A percentile compares a stretch with the other conserved stretches of the same genome.
Evolutionary conservation across 1,284 basidiomycete species (phyloP).

Genomic region (Phlebopus sp.): DNA sequence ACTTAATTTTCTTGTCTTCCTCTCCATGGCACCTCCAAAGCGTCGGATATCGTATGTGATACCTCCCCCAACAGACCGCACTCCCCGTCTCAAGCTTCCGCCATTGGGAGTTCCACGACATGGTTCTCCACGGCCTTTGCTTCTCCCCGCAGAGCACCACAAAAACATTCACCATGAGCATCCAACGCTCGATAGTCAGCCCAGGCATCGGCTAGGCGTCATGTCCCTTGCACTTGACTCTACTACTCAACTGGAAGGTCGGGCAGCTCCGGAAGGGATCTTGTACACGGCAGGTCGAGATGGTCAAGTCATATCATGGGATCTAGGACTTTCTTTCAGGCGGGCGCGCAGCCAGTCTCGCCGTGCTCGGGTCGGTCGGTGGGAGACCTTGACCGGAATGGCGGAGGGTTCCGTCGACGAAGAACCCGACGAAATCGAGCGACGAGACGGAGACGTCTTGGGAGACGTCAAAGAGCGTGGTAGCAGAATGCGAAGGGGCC

Average conservation of each 20-base stretch:
- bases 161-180: constrained; percentile 10
- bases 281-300: constrained; percentile 93
- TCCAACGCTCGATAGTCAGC: constrained; percentile 40
- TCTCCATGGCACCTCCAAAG: constrained; percentile 33
- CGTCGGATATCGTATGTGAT: constrained; percentile 85
- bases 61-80: constrained; percentile 62
- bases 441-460: constrained; percentile 69
- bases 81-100: constrained; percentile 72
- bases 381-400: constrained; percentile 83
- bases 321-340: constrained; percentile 72
- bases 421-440: constrained; percentile 50
- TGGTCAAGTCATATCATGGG: constrained; percentile 90
- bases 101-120: constrained; percentile 55
- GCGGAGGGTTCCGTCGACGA: constrained; percentile 66
- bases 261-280: constrained; percentile 76
- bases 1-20: background rate
- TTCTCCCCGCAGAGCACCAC: constrained; percentile 45
- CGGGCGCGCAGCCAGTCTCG: constrained; percentile 29
- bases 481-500: constrained; percentile 36
- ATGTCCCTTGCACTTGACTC: constrained; percentile 84
- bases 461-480: constrained; percentile 59
- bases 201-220: constrained; percentile 85
- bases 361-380: constrained; percentile 39
- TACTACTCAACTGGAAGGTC: constrained; percentile 70
- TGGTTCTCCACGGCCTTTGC: constrained; percentile 64